Evolutionary conservation across 345 rosid genomes (phyloP).

Genomic region (Ailanthus altissimus): DNA sequence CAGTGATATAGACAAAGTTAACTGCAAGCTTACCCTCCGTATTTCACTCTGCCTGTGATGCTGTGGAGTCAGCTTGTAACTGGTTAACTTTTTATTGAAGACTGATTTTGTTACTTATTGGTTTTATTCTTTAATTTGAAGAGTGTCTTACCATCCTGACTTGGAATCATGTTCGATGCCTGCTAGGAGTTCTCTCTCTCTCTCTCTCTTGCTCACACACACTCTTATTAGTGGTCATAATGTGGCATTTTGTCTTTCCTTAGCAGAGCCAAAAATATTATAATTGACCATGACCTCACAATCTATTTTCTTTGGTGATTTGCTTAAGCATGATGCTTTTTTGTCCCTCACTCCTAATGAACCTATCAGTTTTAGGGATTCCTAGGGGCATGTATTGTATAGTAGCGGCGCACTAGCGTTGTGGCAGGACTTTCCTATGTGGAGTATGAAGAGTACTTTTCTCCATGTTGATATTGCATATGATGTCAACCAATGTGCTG

Average conservation of each 20-base stretch:
- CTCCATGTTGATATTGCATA: neutral
- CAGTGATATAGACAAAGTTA: neutral
- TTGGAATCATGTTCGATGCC: neutral
- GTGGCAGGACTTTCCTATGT: neutral
- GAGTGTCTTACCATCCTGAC: neutral
- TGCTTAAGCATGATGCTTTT: neutral
- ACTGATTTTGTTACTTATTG: neutral
- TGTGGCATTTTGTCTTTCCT: neutral
- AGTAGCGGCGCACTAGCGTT: neutral
- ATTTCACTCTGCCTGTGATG: neutral
- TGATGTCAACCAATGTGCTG: neutral
- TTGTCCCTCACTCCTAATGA: neutral
- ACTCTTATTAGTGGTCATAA: neutral
- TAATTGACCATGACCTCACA: neutral
- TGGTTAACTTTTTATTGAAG: neutral
- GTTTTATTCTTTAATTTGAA: neutral
- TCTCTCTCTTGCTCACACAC: neutral
- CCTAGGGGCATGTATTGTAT: neutral
- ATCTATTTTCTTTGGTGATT: neutral
- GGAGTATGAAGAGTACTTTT: neutral
- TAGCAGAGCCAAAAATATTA: neutral
- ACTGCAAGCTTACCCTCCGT: neutral
- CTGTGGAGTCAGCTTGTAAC: slow-evolving; percentile 2
- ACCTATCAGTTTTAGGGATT: neutral
- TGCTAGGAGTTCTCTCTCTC: neutral